Base-by-base conservation (phyloP, 2,329 filamentous ascomycete genomes). In the Penicillium sp. region DNA sequence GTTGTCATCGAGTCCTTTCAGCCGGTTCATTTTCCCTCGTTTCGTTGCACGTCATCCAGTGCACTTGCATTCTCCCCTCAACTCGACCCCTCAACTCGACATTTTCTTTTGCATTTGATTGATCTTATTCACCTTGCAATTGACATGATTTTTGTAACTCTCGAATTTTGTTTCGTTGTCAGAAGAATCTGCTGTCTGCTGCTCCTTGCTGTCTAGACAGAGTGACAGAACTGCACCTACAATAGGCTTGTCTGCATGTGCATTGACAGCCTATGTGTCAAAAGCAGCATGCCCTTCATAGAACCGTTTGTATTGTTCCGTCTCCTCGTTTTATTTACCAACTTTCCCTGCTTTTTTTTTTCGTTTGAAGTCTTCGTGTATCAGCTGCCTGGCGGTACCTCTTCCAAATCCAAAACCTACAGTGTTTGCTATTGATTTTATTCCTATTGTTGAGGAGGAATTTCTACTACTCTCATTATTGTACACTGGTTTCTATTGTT, bases 11-110 rank as follows among this genome's bases (percentile, higher is more conserved):
- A 54, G 56, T 33, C 51, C 26, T 52, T 42, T 23, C 49, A 52
- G 54, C 53, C 33, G 33, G 52, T 56, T 51, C 48, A 28, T 58
- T 58, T 33, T 55, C 58, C 45, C 30, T 59, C 56, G 30, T 7
- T 28, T 56, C 33, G 40, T 68, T 60, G 57, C 57, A 58, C 64
- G 65, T 65, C 65, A 68, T 68, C 52, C 61, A 62, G 58, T 30
- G 30, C 35, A 24, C 21, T 57, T 56, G 24, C 47, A 52, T 60
- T n/a, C n/a, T n/a, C n/a, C n/a, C n/a, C n/a, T n/a, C n/a, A 54
- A 50, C 53, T 38, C 55, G 42, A 38, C 46, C n/a, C 21, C 43
- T 52, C 21, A 33, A 4, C 28, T 49, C 18, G 55, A n/a, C 47
- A 12, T 20, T 38, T 20, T 47, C 38, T 49, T 33, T 49, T 58